phyloP scores from a whole-genome alignment of 345 rosid species.

The Geranium brycei region DNA sequence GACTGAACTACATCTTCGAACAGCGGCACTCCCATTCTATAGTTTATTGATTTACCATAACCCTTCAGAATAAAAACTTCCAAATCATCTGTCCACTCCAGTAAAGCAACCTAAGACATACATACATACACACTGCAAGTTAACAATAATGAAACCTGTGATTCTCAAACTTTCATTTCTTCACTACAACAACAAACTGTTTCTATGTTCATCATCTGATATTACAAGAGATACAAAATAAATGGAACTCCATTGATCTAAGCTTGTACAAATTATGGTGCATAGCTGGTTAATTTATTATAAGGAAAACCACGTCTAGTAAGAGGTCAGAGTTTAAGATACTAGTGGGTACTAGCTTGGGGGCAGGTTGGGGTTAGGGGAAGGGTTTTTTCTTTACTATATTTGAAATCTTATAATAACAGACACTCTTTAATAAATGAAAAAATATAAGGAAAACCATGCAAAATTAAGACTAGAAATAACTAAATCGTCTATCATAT shows the following conservation, averaged over 20 bases:
- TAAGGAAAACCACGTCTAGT: not conserved
- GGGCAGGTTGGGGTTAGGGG: no score
- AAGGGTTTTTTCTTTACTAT: no score
- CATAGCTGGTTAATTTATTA: not conserved
- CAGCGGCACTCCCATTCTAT: conserved; percentile 81
- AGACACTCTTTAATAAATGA: no score
- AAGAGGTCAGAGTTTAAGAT: no score
- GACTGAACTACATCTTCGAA: conserved; percentile 72
- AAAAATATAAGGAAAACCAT: no score
- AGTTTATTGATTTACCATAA: conserved; percentile 71
- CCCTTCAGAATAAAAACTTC: conserved; percentile 75
- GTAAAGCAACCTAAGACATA: conserved; percentile 52
- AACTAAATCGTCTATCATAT: not conserved
- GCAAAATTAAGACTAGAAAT: not conserved
- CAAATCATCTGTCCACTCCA: conserved; percentile 94
- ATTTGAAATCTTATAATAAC: no score
- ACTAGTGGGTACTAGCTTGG: no score
- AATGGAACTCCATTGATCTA: no score
- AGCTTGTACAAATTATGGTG: not conserved
- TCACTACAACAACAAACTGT: not conserved
- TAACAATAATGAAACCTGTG: not conserved
- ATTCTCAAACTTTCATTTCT: not conserved
- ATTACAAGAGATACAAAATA: not conserved
- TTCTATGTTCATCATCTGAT: not conserved
- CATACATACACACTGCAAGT: conserved; percentile 9